Evolutionary conservation across 2,329 filamentous ascomycete species (phyloP).

Genomic region (Blastomyces parvus): DNA sequence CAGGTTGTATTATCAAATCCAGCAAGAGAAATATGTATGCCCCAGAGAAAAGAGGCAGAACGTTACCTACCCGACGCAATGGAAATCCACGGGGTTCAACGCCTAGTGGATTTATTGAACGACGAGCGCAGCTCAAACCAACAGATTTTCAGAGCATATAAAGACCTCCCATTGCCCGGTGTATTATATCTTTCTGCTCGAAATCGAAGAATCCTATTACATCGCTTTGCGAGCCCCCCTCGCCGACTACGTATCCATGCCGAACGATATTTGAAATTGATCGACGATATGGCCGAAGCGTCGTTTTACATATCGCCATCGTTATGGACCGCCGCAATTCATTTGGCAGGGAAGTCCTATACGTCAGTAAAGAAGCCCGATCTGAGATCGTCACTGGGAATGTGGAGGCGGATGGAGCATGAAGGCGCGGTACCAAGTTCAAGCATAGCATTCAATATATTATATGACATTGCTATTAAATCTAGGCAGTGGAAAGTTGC

Average conservation of each 20-base stretch:
- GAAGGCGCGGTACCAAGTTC: slow-evolving; percentile 55
- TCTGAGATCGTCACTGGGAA: slow-evolving; percentile 57
- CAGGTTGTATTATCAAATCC: slow-evolving; percentile 17
- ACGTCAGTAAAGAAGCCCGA: slow-evolving; percentile 49
- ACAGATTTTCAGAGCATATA: slow-evolving; percentile 46
- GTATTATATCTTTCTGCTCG: slow-evolving; percentile 41
- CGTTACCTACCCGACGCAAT: slow-evolving; percentile 16
- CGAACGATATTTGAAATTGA: slow-evolving; percentile 67
- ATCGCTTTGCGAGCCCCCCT: slow-evolving; percentile 52
- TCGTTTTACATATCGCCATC: slow-evolving; percentile 55
- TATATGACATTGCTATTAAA: slow-evolving; percentile 82
- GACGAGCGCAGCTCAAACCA: slow-evolving; percentile 39
- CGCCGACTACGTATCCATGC: slow-evolving; percentile 45
- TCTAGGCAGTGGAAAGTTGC: slow-evolving; percentile 74
- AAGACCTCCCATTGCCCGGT: slow-evolving; percentile 44
- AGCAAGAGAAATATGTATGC: slow-evolving; percentile 13
- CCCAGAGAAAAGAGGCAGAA: slow-evolving; percentile 2
- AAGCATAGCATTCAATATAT: slow-evolving; percentile 80
- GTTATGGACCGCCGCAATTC: slow-evolving; percentile 79
- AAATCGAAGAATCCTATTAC: slow-evolving; percentile 56
- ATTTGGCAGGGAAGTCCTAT: slow-evolving; percentile 66
- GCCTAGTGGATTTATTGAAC: slow-evolving; percentile 35
- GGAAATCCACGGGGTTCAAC: slow-evolving; percentile 30
- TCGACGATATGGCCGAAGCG: slow-evolving; percentile 73
- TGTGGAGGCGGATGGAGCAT: slow-evolving; percentile 88